phyloP scores from a whole-genome alignment of 495 filamentous ascomycete genomes.

The Aspergillus baeticus region DNA sequence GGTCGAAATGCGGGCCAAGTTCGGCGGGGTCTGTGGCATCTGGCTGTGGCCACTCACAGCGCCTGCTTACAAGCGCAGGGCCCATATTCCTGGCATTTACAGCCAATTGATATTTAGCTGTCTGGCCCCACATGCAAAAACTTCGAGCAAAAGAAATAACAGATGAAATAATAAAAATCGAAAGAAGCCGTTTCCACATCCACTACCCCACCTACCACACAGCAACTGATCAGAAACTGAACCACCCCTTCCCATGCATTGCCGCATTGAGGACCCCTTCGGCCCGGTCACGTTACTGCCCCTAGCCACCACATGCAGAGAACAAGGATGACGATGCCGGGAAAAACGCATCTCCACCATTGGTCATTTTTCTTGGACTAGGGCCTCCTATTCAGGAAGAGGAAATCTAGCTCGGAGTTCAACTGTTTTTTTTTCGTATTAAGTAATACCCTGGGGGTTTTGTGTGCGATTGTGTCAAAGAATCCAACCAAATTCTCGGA shows the following conservation, averaged over 20 bases:
- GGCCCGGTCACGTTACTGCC: conserved; percentile 33
- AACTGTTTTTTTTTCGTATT: too few relatives aligned
- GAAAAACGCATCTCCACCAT: conserved; percentile 4
- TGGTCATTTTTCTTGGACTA: neutral
- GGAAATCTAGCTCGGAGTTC: too few relatives aligned
- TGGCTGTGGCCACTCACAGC: conserved; percentile 1
- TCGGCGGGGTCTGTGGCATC: conserved; percentile 15
- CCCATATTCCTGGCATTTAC: neutral
- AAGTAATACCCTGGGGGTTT: neutral
- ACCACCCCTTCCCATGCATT: conserved; percentile 4
- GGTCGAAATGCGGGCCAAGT: conserved; percentile 16
- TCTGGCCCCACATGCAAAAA: neutral
- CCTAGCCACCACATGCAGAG: conserved; percentile 8
- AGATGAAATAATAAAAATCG: neutral
- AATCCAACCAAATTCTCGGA: neutral
- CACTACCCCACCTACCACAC: neutral
- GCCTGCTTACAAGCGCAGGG: conserved; percentile 10
- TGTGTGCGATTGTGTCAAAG: neutral
- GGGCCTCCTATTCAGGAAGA: neutral
- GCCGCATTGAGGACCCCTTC: conserved; percentile 16
- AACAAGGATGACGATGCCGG: neutral
- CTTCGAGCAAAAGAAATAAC: conserved; percentile 3
- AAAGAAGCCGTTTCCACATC: conserved; percentile 15
- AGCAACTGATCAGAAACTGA: neutral
- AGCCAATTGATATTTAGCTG: neutral